Conservation (phyloP, 768 basidiomycete genomes). For the Glaciozyma martinii region DNA sequence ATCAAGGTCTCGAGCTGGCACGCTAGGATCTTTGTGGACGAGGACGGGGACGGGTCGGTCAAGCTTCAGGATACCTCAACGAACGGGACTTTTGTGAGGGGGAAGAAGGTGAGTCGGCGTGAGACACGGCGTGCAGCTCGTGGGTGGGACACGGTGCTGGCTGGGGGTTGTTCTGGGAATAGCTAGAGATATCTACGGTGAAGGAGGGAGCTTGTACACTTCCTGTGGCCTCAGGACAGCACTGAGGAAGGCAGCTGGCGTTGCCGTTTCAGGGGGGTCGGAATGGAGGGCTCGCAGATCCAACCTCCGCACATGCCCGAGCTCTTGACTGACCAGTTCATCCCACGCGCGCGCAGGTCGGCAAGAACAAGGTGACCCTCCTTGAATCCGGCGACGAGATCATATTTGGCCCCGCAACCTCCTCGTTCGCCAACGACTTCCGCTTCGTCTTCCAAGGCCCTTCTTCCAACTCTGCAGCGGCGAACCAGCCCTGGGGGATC, state of each 20-base stretch:
- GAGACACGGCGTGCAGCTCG: no score
- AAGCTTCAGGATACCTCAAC: slow-evolving; percentile 20
- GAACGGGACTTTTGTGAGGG: slow-evolving; percentile 26
- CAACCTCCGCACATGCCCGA: neutral
- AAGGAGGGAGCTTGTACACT: no score
- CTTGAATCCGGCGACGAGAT: slow-evolving; percentile 76
- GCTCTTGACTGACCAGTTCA: neutral
- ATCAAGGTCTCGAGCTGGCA: slow-evolving; percentile 20
- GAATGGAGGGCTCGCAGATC: no score
- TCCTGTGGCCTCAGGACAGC: neutral
- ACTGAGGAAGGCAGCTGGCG: neutral
- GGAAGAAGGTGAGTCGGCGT: slow-evolving; percentile 14
- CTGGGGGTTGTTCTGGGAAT: no score
- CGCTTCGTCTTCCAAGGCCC: slow-evolving; percentile 23
- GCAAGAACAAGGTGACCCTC: slow-evolving; percentile 49
- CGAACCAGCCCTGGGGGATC: slow-evolving; percentile 27
- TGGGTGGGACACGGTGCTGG: no score
- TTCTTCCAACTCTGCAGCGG: slow-evolving; percentile 5
- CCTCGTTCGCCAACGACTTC: slow-evolving; percentile 33
- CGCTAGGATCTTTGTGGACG: slow-evolving; percentile 8
- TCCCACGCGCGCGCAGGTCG: slow-evolving; percentile 51
- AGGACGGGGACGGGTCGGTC: slow-evolving; percentile 5
- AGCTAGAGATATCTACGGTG: no score
- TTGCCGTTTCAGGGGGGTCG: neutral
- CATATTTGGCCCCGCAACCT: slow-evolving; percentile 57